Evolutionary conservation across 495 filamentous ascomycete genomes (phyloP), one percentile per base, ranked within the genome.

Genomic region (Penicillium argentinense): DNA sequence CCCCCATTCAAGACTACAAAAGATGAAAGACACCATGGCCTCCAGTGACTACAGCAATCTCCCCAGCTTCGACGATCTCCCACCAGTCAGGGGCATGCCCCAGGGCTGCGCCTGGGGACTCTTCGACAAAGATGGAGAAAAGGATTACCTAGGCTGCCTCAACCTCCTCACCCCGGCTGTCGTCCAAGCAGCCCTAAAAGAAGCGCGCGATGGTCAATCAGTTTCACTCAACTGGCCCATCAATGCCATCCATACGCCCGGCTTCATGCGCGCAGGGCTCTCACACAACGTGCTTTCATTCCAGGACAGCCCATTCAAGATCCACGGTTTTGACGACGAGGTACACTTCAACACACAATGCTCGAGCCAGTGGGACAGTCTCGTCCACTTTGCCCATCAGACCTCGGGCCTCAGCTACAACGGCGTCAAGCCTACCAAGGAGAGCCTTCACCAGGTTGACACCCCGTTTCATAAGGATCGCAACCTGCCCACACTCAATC

Each of bases 311-410:
- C 51, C 53, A 2, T 73, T 82, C 24, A 83, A 83, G n/a, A n/a
- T n/a, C n/a, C n/a, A n/a, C n/a, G n/a, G n/a, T n/a, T n/a, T n/a
- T 45, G 81, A 84, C 53, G 80, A 84, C 60, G 56, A 77, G 16
- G 72, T 79, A 71, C 72, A 67, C 9, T 80, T 86, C 54, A 85
- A 86, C 58, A 75, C 81, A 9, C 81, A 85, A 67, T 64, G 67
- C 19, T 71, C 68, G 34, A 72, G 64, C 3, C 79, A 82, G 51
- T 81, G 78, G 79, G 78, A 81, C 68, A 76, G 78, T 5, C 76
- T 81, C 33, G 52, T 75, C 25, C 75, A 80, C 60, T 79, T 67
- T 51, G 74, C n/a, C n/a, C n/a, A n/a, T n/a, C n/a, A n/a, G n/a
- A n/a, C n/a, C n/a, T n/a, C n/a, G n/a, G n/a, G n/a, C n/a, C n/a